These are phyloP conservation scores for Scleroderma bovista DNA, from an alignment of 768 basidiomycete species.

Conservation along the genomic window DNA sequence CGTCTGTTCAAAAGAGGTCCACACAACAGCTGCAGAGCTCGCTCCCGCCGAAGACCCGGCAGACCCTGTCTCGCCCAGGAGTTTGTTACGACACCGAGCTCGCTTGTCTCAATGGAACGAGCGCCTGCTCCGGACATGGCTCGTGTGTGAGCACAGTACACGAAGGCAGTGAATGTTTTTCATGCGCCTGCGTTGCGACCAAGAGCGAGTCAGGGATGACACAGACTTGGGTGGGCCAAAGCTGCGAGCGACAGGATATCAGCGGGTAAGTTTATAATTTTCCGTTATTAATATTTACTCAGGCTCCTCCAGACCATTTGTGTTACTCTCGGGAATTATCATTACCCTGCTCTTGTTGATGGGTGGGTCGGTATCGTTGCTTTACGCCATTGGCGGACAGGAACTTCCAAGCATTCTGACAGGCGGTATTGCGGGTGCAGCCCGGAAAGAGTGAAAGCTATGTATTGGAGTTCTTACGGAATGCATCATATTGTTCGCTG, in stretches of 20 bases:
- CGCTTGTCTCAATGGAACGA: slow-evolving; percentile 57
- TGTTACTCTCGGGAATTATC: slow-evolving; percentile 64
- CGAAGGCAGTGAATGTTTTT: slow-evolving; percentile 49
- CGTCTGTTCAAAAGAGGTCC: slow-evolving; percentile 35
- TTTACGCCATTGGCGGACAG: slow-evolving; percentile 55
- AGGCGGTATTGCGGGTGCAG: slow-evolving; percentile 46
- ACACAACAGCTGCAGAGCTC: slow-evolving; percentile 39
- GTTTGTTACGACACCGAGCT: slow-evolving; percentile 55
- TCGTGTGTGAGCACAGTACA: slow-evolving; percentile 56
- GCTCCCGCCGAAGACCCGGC: slow-evolving; percentile 34
- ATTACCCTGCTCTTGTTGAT: slow-evolving; percentile 60
- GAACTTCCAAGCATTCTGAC: slow-evolving; percentile 72
- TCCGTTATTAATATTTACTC: background rate
- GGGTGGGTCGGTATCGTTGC: slow-evolving; percentile 59
- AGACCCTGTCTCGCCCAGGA: slow-evolving; percentile 50
- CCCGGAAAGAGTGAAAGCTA: slow-evolving; percentile 45
- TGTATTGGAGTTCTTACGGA: no score
- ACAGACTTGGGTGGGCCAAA: slow-evolving; percentile 67
- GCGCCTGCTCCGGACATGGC: slow-evolving; percentile 65
- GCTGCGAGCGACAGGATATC: slow-evolving; percentile 74
- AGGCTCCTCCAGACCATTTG: slow-evolving; percentile 54
- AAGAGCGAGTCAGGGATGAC: slow-evolving; percentile 49
- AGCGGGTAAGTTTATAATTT: slow-evolving; percentile 56
- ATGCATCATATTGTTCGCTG: no score
- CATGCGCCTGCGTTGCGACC: slow-evolving; percentile 43